Evolutionary conservation across 768 basidiomycete species (phyloP).

Genomic region (Steccherinum ochraceum): DNA sequence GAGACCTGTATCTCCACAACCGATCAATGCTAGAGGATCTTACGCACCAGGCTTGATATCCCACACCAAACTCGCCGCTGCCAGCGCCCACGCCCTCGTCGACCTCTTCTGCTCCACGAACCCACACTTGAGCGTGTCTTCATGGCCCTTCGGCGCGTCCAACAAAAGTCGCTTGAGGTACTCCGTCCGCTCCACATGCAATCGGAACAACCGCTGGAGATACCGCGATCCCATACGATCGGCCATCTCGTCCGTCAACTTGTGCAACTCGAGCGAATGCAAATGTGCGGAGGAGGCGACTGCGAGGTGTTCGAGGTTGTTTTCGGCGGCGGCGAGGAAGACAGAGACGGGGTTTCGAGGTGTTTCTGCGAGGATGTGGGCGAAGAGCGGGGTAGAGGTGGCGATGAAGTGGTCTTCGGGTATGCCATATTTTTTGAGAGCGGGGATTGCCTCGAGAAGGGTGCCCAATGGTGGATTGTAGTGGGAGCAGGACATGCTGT

Average conservation of each 20-base stretch:
- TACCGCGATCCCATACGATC: constrained; percentile 32
- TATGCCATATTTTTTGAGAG: constrained; percentile 24
- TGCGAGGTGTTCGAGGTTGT: constrained; percentile 33
- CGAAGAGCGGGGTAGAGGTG: constrained; percentile 24
- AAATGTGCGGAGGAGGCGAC: constrained; percentile 32
- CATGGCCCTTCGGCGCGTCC: constrained; percentile 19
- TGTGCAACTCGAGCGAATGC: constrained; percentile 26
- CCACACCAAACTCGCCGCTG: constrained; percentile 21
- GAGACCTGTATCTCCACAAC: background rate
- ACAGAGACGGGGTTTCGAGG: constrained; percentile 31
- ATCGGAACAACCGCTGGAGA: constrained; percentile 30
- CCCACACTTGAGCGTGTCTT: constrained; percentile 13
- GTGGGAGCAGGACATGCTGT: constrained; percentile 20
- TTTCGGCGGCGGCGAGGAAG: constrained; percentile 34
- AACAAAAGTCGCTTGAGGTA: constrained; percentile 25
- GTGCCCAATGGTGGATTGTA: constrained; percentile 23
- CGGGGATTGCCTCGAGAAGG: constrained; percentile 18
- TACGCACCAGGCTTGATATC: constrained; percentile 23
- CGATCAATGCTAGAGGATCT: background rate
- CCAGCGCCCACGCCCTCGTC: constrained; percentile 24
- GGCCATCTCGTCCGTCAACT: constrained; percentile 32
- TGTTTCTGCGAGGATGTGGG: constrained; percentile 27
- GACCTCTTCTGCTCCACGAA: constrained; percentile 17
- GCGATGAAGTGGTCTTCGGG: constrained; percentile 18
- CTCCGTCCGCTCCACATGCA: constrained; percentile 29